phyloP scores from a whole-genome alignment of 257 asterid genomes.

The Solanum tarapatanum region DNA sequence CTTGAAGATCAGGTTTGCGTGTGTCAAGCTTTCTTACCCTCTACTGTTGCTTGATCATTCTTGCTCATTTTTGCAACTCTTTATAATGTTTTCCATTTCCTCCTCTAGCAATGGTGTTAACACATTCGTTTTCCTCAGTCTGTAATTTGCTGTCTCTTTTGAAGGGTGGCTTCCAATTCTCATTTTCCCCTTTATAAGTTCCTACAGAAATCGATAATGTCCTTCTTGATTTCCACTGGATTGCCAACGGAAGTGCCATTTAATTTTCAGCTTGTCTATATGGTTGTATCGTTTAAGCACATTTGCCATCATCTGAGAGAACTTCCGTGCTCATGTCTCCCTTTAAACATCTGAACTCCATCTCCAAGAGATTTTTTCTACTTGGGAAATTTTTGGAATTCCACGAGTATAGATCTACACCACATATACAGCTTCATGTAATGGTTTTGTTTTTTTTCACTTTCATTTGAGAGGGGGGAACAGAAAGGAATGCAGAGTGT shows the following conservation, averaged over 20 bases:
- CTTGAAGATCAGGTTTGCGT: conserved; percentile 85
- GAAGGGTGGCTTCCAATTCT: neutral
- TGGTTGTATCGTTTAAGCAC: neutral
- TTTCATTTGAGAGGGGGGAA: neutral
- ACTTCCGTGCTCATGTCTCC: neutral
- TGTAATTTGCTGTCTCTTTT: neutral
- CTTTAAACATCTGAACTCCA: neutral
- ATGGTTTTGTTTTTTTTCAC: neutral
- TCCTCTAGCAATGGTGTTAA: neutral
- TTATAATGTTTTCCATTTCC: neutral
- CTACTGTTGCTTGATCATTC: neutral
- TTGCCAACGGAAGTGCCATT: neutral
- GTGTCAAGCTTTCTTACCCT: neutral
- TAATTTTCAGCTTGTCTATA: neutral
- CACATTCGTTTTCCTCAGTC: neutral
- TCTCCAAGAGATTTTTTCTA: neutral
- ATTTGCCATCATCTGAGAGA: neutral
- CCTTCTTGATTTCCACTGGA: neutral
- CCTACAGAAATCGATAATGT: neutral
- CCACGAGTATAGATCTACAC: neutral
- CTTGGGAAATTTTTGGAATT: neutral
- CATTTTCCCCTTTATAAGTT: neutral
- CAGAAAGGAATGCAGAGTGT: neutral
- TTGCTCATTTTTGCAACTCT: neutral
- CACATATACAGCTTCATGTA: neutral